These are phyloP conservation scores for Aspergillus eucalypticola DNA, from an alignment of 2,329 filamentous ascomycete species.

Conservation along the genomic window DNA sequence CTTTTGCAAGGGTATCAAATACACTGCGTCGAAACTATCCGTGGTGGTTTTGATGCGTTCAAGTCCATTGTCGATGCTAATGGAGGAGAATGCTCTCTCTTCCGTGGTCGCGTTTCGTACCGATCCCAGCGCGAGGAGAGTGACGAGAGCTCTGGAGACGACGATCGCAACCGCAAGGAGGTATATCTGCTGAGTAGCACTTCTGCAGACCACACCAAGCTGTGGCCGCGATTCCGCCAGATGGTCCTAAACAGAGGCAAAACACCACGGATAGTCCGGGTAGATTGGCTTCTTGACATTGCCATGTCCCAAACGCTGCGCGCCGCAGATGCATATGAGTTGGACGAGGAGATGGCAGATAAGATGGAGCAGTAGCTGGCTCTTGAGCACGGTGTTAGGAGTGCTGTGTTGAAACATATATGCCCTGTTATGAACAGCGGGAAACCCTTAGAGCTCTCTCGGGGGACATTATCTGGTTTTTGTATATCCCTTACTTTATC, in stretches of 20 bases:
- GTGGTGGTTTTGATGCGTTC: slow-evolving; percentile 80
- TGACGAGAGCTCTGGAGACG: slow-evolving; percentile 57
- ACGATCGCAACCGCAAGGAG: slow-evolving; percentile 64
- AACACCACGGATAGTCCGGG: slow-evolving; percentile 74
- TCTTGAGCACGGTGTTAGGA: slow-evolving; percentile 1
- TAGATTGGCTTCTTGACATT: slow-evolving; percentile 87
- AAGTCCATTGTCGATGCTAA: slow-evolving; percentile 85
- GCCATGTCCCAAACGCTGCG: slow-evolving; percentile 82
- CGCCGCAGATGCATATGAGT: slow-evolving; percentile 64
- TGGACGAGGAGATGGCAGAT: slow-evolving; percentile 35
- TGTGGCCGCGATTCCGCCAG: slow-evolving; percentile 79
- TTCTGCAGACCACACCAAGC: slow-evolving; percentile 64
- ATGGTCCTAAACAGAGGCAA: slow-evolving; percentile 78
- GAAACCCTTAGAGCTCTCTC: slow-evolving; percentile 7
- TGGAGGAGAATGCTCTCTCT: slow-evolving; percentile 78
- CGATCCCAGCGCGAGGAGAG: slow-evolving; percentile 57
- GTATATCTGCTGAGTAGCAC: slow-evolving; percentile 80
- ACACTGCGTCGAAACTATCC: slow-evolving; percentile 79
- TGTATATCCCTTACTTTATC: slow-evolving; percentile 14
- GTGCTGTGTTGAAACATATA: slow-evolving; percentile 7
- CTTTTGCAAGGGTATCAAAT: slow-evolving; percentile 75
- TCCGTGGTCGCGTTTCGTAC: slow-evolving; percentile 71
- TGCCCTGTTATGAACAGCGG: neutral
- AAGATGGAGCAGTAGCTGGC: slow-evolving; percentile 20
- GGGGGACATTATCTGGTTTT: slow-evolving; percentile 13